Evolutionary conservation across 1,139 yeast genomes (phyloP).

Genomic region (Debaryomycetaceae sp.): DNA sequence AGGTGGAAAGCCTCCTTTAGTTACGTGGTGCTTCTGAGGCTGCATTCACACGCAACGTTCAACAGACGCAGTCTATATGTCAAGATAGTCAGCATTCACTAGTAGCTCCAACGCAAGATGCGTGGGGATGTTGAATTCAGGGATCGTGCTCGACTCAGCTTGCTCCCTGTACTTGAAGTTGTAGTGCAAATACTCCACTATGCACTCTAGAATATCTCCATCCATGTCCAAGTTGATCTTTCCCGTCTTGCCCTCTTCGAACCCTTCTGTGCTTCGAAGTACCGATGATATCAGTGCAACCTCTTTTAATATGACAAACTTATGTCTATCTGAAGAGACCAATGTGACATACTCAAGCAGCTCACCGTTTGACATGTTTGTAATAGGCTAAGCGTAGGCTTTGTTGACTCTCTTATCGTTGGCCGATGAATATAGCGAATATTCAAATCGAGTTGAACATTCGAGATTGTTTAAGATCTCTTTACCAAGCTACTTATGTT

Average conservation of each 20-base stretch:
- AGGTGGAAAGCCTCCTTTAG: too few species aligned
- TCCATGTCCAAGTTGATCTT: conserved; percentile 60
- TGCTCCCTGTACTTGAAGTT: conserved; percentile 64
- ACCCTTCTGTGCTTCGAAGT: conserved; percentile 62
- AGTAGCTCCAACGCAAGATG: conserved; percentile 88
- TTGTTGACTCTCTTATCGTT: too few species aligned
- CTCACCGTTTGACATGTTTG: conserved; percentile 1
- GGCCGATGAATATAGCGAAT: background rate
- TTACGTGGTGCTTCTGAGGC: too few species aligned
- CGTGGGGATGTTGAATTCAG: conserved; percentile 88
- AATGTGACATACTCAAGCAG: conserved; percentile 50
- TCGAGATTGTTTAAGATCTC: background rate
- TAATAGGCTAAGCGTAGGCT: background rate
- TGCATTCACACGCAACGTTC: too few species aligned
- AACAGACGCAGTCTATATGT: conserved; percentile 32
- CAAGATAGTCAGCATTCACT: conserved; percentile 88
- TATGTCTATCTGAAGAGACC: conserved; percentile 71
- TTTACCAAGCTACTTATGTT: background rate
- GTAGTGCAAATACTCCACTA: conserved; percentile 83
- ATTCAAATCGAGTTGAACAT: background rate
- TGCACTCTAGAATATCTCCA: conserved; percentile 69
- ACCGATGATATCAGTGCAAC: conserved; percentile 87
- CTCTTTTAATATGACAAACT: conserved; percentile 62
- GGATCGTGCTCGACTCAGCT: conserved; percentile 56
- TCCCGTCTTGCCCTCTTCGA: conserved; percentile 52